Percentiles rank a stretch among this genome's conserved stretches.
phyloP scores from a whole-genome alignment of 208 protist genomes.

The Acanthamoeba lugdunensis region DNA sequence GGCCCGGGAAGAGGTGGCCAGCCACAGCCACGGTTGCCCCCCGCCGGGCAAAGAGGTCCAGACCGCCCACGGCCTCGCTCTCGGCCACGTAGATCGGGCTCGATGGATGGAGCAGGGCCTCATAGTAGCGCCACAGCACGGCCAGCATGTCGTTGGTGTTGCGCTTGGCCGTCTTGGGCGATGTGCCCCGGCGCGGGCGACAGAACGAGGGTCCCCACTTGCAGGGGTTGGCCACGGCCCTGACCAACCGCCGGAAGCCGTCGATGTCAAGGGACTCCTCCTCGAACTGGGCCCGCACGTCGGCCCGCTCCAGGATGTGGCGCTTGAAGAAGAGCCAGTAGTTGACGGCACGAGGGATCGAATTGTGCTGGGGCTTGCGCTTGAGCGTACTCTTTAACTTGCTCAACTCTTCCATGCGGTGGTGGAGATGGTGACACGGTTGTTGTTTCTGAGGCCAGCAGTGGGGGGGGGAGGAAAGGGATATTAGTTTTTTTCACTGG shows the following conservation, averaged over 20 bases:
- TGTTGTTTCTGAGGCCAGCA: no score
- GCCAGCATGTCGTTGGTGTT: conserved; percentile 18
- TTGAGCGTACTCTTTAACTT: no score
- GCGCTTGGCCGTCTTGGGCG: not conserved
- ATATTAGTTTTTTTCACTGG: no score
- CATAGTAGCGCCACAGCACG: not conserved
- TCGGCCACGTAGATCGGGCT: no score
- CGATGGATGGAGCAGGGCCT: no score
- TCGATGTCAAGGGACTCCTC: not conserved
- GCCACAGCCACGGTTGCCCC: no score
- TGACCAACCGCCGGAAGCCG: not conserved
- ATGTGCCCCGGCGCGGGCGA: not conserved
- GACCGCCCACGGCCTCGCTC: no score
- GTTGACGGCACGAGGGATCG: not conserved
- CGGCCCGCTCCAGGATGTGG: not conserved
- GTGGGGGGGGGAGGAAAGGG: no score
- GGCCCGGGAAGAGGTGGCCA: not conserved
- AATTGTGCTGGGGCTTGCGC: no score
- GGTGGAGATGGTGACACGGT: no score
- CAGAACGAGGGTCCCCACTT: conserved; percentile 2
- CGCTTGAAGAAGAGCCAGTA: conserved; percentile 18
- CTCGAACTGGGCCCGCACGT: not conserved
- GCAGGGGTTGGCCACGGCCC: not conserved
- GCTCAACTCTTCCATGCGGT: no score
- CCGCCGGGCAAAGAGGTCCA: no score